phyloP scores from a whole-genome alignment of 805 yeast genomes.

The Naumovozyma castellii region DNA sequence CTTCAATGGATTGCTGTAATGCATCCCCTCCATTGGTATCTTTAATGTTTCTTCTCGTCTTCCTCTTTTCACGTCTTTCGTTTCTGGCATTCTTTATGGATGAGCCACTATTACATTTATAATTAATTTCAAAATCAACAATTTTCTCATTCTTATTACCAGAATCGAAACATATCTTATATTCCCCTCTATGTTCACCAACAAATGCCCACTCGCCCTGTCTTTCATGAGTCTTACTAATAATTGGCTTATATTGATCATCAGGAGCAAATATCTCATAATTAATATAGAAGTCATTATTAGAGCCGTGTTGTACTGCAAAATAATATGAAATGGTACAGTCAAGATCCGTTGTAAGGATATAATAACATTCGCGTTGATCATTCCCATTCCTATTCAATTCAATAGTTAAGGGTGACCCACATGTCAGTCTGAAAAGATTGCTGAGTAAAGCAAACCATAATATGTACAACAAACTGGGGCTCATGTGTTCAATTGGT shows the following conservation, averaged over 20 bases:
- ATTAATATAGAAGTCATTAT: conserved; percentile 14
- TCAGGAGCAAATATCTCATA: conserved; percentile 28
- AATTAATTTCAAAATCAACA: conserved; percentile 67
- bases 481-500: too few relatives aligned
- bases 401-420: conserved; percentile 25
- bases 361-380: conserved; percentile 20
- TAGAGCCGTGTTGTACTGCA: conserved; percentile 23
- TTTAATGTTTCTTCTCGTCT: conserved; percentile 12
- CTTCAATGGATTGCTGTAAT: conserved; percentile 20
- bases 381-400: conserved; percentile 11
- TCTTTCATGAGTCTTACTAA: conserved; percentile 48
- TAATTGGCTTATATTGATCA: conserved; percentile 30
- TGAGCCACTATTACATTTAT: conserved; percentile 17
- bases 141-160: conserved; percentile 76
- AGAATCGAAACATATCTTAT: conserved; percentile 77
- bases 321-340: conserved; percentile 37
- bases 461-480: not conserved
- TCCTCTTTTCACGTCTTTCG: conserved; percentile 39
- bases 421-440: not conserved
- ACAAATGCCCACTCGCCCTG: conserved; percentile 73
- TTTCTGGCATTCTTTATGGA: conserved; percentile 42
- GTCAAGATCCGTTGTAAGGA: conserved; percentile 47
- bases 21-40: conserved; percentile 10
- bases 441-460: too few relatives aligned
- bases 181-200: conserved; percentile 65